These are phyloP conservation scores for Talaromyces thailandensis DNA, from an alignment of 495 filamentous ascomycete species.

Conservation along the genomic window DNA sequence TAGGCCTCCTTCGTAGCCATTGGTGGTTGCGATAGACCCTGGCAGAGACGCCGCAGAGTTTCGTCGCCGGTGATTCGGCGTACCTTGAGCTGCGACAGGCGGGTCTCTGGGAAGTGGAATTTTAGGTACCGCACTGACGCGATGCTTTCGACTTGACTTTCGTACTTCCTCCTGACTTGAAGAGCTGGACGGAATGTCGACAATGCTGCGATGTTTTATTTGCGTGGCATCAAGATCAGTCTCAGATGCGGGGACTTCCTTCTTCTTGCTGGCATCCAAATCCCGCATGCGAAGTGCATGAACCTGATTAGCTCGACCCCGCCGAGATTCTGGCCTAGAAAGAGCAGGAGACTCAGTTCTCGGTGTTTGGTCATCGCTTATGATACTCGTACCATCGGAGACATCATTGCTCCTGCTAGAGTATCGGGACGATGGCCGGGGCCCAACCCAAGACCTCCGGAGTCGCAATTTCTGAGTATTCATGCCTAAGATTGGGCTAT, in stretches of 20 bases:
- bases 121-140: not conserved
- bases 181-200: not conserved
- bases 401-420: constrained; percentile 1
- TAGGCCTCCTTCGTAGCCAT: constrained; percentile 2
- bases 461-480: not conserved
- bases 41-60: not conserved
- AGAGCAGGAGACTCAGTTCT: not conserved
- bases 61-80: not conserved
- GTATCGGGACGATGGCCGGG: not conserved
- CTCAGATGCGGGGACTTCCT: constrained; percentile 9
- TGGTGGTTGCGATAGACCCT: constrained; percentile 3
- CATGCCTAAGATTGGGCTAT: constrained; percentile 2
- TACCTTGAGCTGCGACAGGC: not conserved
- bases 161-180: not conserved
- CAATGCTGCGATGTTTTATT: not conserved
- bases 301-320: constrained; percentile 17
- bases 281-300: constrained; percentile 18
- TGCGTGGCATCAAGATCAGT: not conserved
- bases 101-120: constrained; percentile 4
- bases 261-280: constrained; percentile 6
- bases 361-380: not conserved
- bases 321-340: constrained; percentile 7
- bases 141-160: not conserved
- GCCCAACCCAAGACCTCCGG: constrained; percentile 5
- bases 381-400: not conserved